Evolutionary conservation across 2,329 filamentous ascomycete genomes (phyloP), one percentile per base, ranked within the genome.

Genomic region (Mycocentrospora acerina): DNA sequence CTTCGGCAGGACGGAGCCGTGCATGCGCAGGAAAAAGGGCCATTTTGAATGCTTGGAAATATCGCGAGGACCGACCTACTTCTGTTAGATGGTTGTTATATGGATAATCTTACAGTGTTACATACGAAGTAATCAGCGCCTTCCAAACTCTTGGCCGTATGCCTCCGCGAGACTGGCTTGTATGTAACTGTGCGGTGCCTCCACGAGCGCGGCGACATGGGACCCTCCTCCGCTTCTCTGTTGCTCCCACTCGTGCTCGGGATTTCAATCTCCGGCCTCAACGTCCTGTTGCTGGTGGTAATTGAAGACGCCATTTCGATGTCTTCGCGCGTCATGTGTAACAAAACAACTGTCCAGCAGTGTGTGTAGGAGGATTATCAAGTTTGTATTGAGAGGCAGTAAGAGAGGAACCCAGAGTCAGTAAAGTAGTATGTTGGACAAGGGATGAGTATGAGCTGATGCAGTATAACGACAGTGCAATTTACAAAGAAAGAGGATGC

Each of bases 1-100:
- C 59, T 86, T 83, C 10, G 86, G 86, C 40, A 85, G 64, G 44
- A 90, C 82, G 46, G 82, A 86, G 53, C 86, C 86, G 62, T 88
- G 85, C 70, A 90, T 76, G 42, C 85, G 83, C 62, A 90, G 69
- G 61, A 89, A 85, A 47, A 82, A 78, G 13, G 86, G 86, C 76
- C 85, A 83, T 74, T 87, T 89, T 14, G 85, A 88, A 66, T 90
- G 85, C 56, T 80, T 80, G 41, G 81, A 75, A 48, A 88, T 78
- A 61, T 89, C 81, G 44, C 83, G 78, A 33, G 86, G 86, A 10
- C 80, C 81, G n/a, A 59, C 42, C 63, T 67, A 29, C 4, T 16
- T 1, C 9, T 35, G 27, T 51, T 43, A 54, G 55, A 17, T 41
- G 32, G n/a, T 6, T 31, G 29, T 12, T 24, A 9, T 16, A 15